Evolutionary conservation across 1,284 basidiomycete genomes (phyloP), one percentile per base, ranked within the genome.

Genomic region (Cutaneotrichosporon sp.): DNA sequence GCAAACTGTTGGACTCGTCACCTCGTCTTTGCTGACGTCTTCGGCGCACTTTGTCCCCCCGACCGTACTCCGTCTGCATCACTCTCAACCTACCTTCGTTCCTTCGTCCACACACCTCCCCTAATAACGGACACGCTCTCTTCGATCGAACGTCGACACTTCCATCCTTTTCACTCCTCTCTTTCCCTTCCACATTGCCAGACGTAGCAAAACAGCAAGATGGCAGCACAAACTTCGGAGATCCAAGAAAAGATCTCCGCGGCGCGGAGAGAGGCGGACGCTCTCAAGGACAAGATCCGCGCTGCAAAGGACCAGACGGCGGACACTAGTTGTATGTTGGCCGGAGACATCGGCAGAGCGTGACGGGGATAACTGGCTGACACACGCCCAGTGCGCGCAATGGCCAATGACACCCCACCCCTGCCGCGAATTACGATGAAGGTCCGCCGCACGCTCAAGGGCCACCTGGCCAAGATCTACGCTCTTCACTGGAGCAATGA

Each of bases 401-500:
- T 97, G 91, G 91, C 94, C 34, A 87, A 87, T 51, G 94, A 97
- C 72, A 87, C 97, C 32, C 91, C 96, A 60, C 86, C 91, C 12
- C 81, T 98, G 46, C 93, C 94, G 32, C 86, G 94, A 55, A 88
- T 98, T 63, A 85, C 94, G 27, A 92, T 98, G 87, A 89, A 91
- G 65, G 88, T 90, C 43, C 85, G 93, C 56, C 85, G 94, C 61
- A 90, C 91, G 55, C 84, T 98, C 64, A 88, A 93, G 68, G 94
- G 94, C 41, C 96, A 97, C 77, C 82, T 97, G 54, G 93, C 94
- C 62, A 99, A 99, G 81, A 97, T 99, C 71, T 97, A 97, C 75
- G 93, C 96, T 45, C 94, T 98, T 87, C 94, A 97, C 75, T 99
- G 96, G 96, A 87, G 94, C 17, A 85, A 86, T 53, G 96, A 98